Evolutionary conservation across 495 filamentous ascomycete species (phyloP).

Genomic region (Xylaria grammica): DNA sequence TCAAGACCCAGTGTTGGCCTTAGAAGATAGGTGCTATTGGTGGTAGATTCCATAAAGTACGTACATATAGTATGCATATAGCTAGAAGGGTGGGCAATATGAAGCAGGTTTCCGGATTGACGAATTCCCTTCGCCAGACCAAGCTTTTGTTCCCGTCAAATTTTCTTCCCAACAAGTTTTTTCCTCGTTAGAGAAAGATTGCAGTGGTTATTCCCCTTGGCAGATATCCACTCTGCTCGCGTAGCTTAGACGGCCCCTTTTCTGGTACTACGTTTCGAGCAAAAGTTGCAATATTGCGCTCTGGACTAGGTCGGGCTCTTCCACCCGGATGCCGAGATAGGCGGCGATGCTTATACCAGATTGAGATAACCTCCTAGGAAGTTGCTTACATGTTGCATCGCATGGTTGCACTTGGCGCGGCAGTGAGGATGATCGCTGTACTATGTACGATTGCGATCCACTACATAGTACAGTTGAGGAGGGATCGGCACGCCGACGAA

Average conservation of each 20-base stretch:
- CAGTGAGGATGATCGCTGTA: conserved; percentile 53
- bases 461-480: too few species aligned
- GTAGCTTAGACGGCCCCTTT: too few species aligned
- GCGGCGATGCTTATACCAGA: too few species aligned
- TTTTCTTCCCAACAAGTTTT: background rate
- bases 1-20: background rate
- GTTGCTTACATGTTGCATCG: conserved; percentile 36
- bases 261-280: too few species aligned
- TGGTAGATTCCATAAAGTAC: background rate
- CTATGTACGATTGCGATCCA: conserved; percentile 31
- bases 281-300: too few species aligned
- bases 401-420: conserved; percentile 45
- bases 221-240: too few species aligned
- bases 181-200: too few species aligned
- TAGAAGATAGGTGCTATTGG: background rate
- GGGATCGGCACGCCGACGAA: too few species aligned
- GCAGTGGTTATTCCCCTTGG: too few species aligned
- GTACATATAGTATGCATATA: background rate
- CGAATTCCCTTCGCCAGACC: background rate
- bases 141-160: background rate
- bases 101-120: background rate
- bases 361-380: too few species aligned
- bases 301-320: too few species aligned
- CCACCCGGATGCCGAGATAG: too few species aligned
- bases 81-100: background rate